phyloP scores from a whole-genome alignment of 2,329 filamentous ascomycete genomes.

The Colletotrichum tropicicola region DNA sequence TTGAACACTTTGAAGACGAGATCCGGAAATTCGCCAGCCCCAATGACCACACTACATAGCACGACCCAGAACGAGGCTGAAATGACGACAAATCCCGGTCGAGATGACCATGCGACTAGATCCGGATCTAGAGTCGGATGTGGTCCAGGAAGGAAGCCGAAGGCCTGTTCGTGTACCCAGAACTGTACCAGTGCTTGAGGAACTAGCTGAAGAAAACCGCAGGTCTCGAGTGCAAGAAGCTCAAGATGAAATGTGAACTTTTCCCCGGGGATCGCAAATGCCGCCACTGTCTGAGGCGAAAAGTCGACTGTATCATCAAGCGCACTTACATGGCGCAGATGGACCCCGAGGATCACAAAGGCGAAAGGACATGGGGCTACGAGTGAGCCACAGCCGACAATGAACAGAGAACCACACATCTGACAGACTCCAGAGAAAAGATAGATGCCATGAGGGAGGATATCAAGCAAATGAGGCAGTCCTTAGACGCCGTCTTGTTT shows the following conservation, averaged over 20 bases:
- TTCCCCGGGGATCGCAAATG: conserved; percentile 5
- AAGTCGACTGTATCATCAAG: background rate
- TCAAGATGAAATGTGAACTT: conserved; percentile 19
- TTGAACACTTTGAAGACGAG: background rate
- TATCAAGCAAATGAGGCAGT: background rate
- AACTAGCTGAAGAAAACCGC: background rate
- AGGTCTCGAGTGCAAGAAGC: conserved; percentile 19
- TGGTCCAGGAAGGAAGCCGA: background rate
- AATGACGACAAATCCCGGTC: background rate
- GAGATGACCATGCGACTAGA: too few relatives aligned
- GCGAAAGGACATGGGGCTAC: background rate
- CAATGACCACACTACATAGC: background rate
- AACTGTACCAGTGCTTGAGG: too few relatives aligned
- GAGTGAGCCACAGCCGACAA: background rate
- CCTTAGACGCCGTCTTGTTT: background rate
- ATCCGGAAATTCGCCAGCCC: background rate
- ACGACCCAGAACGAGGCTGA: background rate
- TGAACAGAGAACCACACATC: background rate
- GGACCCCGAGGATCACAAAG: background rate
- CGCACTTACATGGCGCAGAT: background rate
- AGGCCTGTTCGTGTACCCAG: background rate
- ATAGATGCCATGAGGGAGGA: background rate
- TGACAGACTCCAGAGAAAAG: background rate
- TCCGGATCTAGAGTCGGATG: background rate
- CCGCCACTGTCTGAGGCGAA: background rate